Base-by-base conservation (phyloP, 805 yeast genomes). In the Pichia kluyveri region DNA sequence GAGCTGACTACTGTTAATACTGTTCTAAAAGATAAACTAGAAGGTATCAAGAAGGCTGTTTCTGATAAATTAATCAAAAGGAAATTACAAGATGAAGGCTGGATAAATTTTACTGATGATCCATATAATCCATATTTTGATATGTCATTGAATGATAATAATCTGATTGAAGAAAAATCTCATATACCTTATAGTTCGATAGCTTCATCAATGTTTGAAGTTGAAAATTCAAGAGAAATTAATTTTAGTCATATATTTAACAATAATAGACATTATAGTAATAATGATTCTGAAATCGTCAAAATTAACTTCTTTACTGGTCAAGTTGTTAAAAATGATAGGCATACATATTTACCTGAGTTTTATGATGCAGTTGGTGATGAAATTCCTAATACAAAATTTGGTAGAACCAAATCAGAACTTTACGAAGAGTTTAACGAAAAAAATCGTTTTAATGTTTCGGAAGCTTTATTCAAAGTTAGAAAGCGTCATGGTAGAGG, bases 81-180 rank as follows among this genome's bases (percentile, higher is more conserved):
- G 40, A 78, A 79, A 54, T 75, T 82, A 53, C 77, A 74, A 51
- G 90, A 85, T 59, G 75, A 73, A 52, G 86, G 85, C 0, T 90
- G 82, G 78, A 77, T 85, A 54, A 93, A 93, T 60, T 71, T 85
- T 45, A 86, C 96, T 3, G 96, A 89, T 67, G 90, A 86, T 67
- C 83, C 93, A 15, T 79, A 78, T 59, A 85, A 82, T 59, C 96
- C 97, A 14, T 80, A 76, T 48, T 83, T 87, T 62, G 80, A 86
- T 53, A 75, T 87, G 46, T 73, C 82, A 8, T 71, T 79, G 44
- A 76, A 80, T 28, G 70, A 71, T 34, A 69, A 65, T 26, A 60
- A 67, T 26, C 40, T 51, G 34, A 59, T 74, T 40, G 65, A 75
- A 42, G 85, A 82, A 51, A 66, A 80, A 39, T 68, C 72, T 19